Evolutionary conservation across 176 grass and related monocot genomes (phyloP).

Genomic region (Chloris gayana): DNA sequence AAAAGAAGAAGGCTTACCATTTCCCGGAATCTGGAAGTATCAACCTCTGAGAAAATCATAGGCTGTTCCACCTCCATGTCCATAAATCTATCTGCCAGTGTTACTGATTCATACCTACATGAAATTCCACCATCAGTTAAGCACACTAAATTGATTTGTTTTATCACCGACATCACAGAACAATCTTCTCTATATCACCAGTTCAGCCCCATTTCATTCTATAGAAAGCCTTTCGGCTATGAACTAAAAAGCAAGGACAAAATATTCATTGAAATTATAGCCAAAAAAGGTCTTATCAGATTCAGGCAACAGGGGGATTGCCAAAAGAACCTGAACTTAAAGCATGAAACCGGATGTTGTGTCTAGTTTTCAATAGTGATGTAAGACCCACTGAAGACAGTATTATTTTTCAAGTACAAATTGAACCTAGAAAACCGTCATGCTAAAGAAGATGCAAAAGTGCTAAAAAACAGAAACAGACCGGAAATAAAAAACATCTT

Average conservation of each 20-base stretch:
- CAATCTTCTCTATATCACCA: conserved; percentile 13
- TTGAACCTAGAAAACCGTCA: background rate
- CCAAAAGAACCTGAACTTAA: conserved; percentile 7
- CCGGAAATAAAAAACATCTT: background rate
- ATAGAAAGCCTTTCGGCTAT: background rate
- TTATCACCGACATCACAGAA: conserved; percentile 20
- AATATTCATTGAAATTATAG: background rate
- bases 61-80: conserved; percentile 71
- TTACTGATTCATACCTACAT: conserved; percentile 88
- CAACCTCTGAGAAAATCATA: conserved; percentile 49
- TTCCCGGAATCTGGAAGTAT: conserved; percentile 54
- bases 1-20: conserved; percentile 60
- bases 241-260: background rate
- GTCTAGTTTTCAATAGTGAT: conserved; percentile 11
- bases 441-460: background rate
- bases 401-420: conserved; percentile 12
- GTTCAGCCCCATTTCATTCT: conserved; percentile 31
- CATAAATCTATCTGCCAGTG: conserved; percentile 57
- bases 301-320: background rate
- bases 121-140: conserved; percentile 29
- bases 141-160: background rate
- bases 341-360: conserved; percentile 1
- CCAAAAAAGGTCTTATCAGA: background rate
- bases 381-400: background rate
- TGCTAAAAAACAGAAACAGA: background rate